phyloP scores from a whole-genome alignment of 2,329 filamentous ascomycete genomes.

The Fusarium incarnatum region DNA sequence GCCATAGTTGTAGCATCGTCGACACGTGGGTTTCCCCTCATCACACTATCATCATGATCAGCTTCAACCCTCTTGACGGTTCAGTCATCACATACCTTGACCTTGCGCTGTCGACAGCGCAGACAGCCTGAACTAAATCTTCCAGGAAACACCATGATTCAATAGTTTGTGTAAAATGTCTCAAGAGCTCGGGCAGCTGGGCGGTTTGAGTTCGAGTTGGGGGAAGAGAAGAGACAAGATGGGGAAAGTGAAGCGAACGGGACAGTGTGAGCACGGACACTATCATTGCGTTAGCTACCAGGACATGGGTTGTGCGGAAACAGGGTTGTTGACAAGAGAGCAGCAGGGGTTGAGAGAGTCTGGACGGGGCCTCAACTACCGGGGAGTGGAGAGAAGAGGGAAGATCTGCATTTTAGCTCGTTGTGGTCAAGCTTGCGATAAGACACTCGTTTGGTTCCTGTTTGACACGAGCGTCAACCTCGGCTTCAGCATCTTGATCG shows the following conservation, averaged over 20 bases:
- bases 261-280: slow-evolving; percentile 2
- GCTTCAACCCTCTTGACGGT: neutral
- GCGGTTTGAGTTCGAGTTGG: slow-evolving; percentile 7
- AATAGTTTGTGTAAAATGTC: neutral
- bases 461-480: neutral
- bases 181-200: neutral
- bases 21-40: slow-evolving; percentile 50
- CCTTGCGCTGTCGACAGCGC: slow-evolving; percentile 48
- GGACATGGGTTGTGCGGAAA: neutral
- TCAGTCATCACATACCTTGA: slow-evolving; percentile 44
- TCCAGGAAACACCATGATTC: slow-evolving; percentile 48
- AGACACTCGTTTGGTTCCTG: neutral
- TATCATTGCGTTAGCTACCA: neutral
- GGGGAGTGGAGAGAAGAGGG: neutral
- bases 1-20: slow-evolving; percentile 50
- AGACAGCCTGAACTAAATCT: slow-evolving; percentile 48
- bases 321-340: neutral
- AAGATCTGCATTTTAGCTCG: slow-evolving; percentile 16
- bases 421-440: slow-evolving; percentile 34
- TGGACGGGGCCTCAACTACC: slow-evolving; percentile 1
- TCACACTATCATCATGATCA: slow-evolving; percentile 43
- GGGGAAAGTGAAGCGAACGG: neutral
- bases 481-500: slow-evolving; percentile 16
- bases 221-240: slow-evolving; percentile 9
- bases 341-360: neutral